phyloP scores from a whole-genome alignment of 306 rosid genomes.

The Fagus crenata region DNA sequence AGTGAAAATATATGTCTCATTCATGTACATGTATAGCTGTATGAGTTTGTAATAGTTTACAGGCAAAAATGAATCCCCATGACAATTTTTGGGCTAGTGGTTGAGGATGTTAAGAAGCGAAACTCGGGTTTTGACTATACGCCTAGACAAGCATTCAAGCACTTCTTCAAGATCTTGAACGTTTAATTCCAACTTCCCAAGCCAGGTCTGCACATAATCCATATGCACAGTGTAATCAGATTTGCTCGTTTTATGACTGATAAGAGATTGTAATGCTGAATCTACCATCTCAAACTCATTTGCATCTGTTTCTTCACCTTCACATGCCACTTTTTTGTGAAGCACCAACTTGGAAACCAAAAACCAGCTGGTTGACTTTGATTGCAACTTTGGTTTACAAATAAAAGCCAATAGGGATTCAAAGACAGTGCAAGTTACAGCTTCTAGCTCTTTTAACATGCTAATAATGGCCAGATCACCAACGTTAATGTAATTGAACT shows the following conservation, averaged over 20 bases:
- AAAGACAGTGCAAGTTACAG: conserved; percentile 6
- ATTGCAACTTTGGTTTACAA: conserved; percentile 3
- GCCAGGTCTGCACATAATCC: conserved; percentile 20
- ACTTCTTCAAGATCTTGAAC: conserved; percentile 28
- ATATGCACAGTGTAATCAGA: neutral
- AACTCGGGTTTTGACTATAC: conserved; percentile 31
- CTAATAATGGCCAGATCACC: conserved; percentile 20
- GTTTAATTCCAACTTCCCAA: conserved; percentile 29
- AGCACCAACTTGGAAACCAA: conserved; percentile 29
- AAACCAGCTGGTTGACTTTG: conserved; percentile 21
- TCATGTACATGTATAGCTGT: neutral
- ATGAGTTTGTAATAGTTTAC: neutral
- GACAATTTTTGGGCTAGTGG: neutral
- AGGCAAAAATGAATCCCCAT: neutral
- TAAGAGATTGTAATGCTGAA: conserved; percentile 17
- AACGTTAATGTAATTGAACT: conserved; percentile 5
- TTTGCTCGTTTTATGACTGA: conserved; percentile 6
- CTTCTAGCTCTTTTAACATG: conserved; percentile 31
- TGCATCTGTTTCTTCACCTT: conserved; percentile 12
- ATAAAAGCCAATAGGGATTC: conserved; percentile 25
- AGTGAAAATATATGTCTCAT: neutral
- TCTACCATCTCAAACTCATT: conserved; percentile 31
- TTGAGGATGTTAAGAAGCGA: conserved; percentile 36
- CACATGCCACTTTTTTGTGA: conserved; percentile 25
- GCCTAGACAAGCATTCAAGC: conserved; percentile 22